Base-by-base conservation (phyloP, 331 rosid genomes). In the Prunus yedoensis region DNA sequence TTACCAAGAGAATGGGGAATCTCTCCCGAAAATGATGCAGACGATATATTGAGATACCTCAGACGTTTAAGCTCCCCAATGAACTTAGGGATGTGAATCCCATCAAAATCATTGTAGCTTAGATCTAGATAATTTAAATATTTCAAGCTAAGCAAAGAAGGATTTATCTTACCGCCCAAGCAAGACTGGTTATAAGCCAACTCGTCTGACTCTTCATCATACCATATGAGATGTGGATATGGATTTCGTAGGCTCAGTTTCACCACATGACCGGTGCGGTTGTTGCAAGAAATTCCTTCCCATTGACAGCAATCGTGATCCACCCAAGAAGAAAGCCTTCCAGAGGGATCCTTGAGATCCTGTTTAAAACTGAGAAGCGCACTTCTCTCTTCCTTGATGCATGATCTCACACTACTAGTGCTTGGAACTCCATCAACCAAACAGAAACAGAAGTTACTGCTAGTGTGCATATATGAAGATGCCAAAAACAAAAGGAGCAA, bases 91-190 rank as follows among this genome's bases (percentile, higher is more conserved):
- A 77, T 45, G 10, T 16, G 53, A 11, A 12, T 3, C 3, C 52
- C 2, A 1, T 1, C 1, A 4, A 71, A 49, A 13, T n/a, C 0
- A 38, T 49, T 38, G 0, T 0, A 2, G 49, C 66, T 66, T 0
- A 81, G 38, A n/a, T 80, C 80, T 18, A 80, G 53, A 21, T 80
- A 69, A 14, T 54, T 45, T 47, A 80, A 63, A 68, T 2, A 13
- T 53, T 80, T 27, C 68, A 69, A 62, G 60, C 8, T 47, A 41
- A 67, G 43, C 12, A 80, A 43, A 75, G 77, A 69, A 75, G 80
- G 64, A 56, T 21, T 73, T 18, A 73, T 12, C 83, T 79, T 21
- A 73, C 75, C 58, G 1, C 75, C 30, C 10, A 65, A 65, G 8
- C 3, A 61, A 3, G 45, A 61, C 2, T 16, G 21, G 0, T 61